A percentile compares a stretch with the other conserved stretches of the same genome.
These are phyloP conservation scores for Penicillium occitanis DNA, from an alignment of 2,329 filamentous ascomycete genomes.

Conservation along the genomic window DNA sequence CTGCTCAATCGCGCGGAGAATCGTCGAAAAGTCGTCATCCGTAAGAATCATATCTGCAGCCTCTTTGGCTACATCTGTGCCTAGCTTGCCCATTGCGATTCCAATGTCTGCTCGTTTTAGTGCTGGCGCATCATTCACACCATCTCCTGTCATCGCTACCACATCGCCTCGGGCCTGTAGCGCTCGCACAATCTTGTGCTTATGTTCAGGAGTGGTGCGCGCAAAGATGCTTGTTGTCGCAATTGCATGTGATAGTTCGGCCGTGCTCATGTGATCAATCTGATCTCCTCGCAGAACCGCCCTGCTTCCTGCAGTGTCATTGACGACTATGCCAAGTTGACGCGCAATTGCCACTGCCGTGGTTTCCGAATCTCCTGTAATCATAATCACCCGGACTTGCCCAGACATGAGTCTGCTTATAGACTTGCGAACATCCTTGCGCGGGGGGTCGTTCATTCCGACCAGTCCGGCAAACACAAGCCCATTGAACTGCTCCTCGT, in stretches of 20 bases:
- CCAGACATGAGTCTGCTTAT: slow-evolving; percentile 89
- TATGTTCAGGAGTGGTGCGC: slow-evolving; percentile 93
- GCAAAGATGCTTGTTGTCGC: slow-evolving; percentile 91
- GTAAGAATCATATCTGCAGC: slow-evolving; percentile 85
- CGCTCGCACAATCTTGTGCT: slow-evolving; percentile 92
- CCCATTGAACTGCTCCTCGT: slow-evolving; percentile 71
- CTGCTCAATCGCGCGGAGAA: slow-evolving; percentile 93
- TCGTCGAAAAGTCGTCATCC: slow-evolving; percentile 86
- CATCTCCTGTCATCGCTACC: slow-evolving; percentile 98
- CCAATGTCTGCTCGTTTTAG: slow-evolving; percentile 97
- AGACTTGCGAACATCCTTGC: slow-evolving; percentile 83
- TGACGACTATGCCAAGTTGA: slow-evolving; percentile 90
- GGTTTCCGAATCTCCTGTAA: slow-evolving; percentile 93
- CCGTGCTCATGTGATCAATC: slow-evolving; percentile 86
- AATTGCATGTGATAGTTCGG: slow-evolving; percentile 80
- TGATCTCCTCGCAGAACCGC: slow-evolving; percentile 83
- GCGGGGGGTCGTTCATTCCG: slow-evolving; percentile 95
- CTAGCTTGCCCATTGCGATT: slow-evolving; percentile 91
- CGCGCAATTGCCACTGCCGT: slow-evolving; percentile 91
- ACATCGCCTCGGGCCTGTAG: slow-evolving; percentile 92
- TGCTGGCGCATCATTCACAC: slow-evolving; percentile 95
- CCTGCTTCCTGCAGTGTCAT: slow-evolving; percentile 54
- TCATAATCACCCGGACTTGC: slow-evolving; percentile 98
- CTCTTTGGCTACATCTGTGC: slow-evolving; percentile 96
- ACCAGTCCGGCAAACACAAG: slow-evolving; percentile 89